Base-by-base conservation (phyloP, 176 grass and related monocot species). In the Triticum urartu region DNA sequence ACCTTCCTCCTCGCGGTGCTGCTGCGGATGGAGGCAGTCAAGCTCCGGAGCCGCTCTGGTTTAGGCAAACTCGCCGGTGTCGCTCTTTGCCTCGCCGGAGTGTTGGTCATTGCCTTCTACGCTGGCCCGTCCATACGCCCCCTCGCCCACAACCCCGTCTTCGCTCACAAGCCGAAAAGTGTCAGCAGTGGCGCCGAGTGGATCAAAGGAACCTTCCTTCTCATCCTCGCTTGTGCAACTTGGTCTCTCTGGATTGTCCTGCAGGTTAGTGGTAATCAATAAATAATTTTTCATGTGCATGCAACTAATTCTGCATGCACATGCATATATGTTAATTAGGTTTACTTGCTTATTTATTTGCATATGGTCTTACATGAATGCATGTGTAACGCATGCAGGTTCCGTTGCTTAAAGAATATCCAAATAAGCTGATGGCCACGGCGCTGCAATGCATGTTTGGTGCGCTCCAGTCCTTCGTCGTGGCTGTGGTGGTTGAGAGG, bases 161-260 rank as follows among this genome's bases (percentile, higher is more conserved):
- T 88, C 45, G 81, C n/a, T 56, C 72, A 75, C 7, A 75, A 50
- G 42, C 13, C n/a, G 14, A 13, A 47, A 4, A 47, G 0, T 13
- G 43, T 26, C 39, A 73, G 25, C 45, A 42, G 84, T 47, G 66
- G 26, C 2, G 52, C 58, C 1, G 18, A 3, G 14, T 95, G 93
- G 95, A 90, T 95, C 66, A 80, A 85, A 72, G 95, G 93, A 17
- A 87, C 89, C 6, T 92, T 93, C 62, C 50, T 93, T 10, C 83
- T 93, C 72, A 67, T 98, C 6, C 33, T 86, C 2, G 59, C 88
- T 1, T 86, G 87, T 76, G 73, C 68, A n/a, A 64, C 85, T 6
- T 98, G 89, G 93, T 92, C 89, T 7, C 48, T 93, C 45, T 95
- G 95, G 93, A 75, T 93, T n/a, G 88, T 98, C 18, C 75, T 95